Conservation (phyloP, 2,329 filamentous ascomycete genomes). For the Phaeophleospora eucalypticola region DNA sequence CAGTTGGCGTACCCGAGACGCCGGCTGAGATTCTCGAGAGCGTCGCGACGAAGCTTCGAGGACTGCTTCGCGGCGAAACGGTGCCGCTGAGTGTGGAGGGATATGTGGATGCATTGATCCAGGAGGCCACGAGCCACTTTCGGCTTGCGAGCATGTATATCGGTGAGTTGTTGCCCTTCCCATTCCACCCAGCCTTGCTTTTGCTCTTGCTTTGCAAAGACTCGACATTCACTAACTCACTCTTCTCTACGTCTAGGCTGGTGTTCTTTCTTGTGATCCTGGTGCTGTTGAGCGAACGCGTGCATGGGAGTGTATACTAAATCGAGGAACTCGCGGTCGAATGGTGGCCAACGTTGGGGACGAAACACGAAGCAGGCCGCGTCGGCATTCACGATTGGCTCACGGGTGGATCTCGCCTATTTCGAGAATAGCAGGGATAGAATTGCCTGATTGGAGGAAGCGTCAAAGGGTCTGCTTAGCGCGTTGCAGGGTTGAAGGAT, state of each 20-base stretch:
- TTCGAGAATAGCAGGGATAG: background rate
- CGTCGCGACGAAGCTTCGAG: constrained; percentile 80
- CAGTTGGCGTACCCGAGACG: constrained; percentile 58
- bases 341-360: background rate
- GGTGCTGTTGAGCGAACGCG: background rate
- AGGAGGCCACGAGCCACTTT: constrained; percentile 72
- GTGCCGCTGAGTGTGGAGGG: constrained; percentile 93
- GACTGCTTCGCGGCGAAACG: constrained; percentile 77
- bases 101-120: constrained; percentile 92
- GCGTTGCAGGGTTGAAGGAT: background rate
- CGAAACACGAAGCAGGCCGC: constrained; percentile 3
- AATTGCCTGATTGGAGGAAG: constrained; percentile 1
- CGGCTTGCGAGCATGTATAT: constrained; percentile 95
- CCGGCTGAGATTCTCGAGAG: constrained; percentile 81
- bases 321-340: background rate
- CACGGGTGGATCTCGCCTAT: constrained; percentile 1
- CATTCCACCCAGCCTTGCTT: too few species aligned
- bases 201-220: background rate
- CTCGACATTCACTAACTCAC: background rate
- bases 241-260: constrained; percentile 12
- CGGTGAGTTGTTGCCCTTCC: constrained; percentile 56
- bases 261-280: constrained; percentile 22
- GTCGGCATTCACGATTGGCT: background rate
- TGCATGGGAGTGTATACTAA: background rate
- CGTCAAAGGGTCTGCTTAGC: background rate